Percentiles rank a stretch among this genome's conserved stretches.
phyloP scores from a whole-genome alignment of 2,329 filamentous ascomycete genomes.

The Hymenoscyphus scutula region DNA sequence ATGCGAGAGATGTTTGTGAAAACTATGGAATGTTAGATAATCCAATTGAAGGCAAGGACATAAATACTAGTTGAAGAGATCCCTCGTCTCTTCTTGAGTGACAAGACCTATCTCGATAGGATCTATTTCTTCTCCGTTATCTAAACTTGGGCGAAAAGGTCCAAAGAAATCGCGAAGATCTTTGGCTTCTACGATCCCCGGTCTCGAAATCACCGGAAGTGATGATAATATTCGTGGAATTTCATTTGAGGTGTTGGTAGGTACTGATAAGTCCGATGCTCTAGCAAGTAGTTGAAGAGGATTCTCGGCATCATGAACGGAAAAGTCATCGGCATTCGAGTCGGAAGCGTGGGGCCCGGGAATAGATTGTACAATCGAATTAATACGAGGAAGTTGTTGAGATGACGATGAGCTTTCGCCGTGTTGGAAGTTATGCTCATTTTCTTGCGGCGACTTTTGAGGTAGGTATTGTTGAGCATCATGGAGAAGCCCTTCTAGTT shows the following conservation, averaged over 20 bases:
- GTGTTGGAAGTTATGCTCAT: slow-evolving; percentile 3
- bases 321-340: slow-evolving; percentile 47
- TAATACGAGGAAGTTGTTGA: background rate
- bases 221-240: slow-evolving; percentile 6
- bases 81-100: slow-evolving; percentile 61
- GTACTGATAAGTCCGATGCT: slow-evolving; percentile 59
- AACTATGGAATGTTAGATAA: slow-evolving; percentile 45
- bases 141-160: slow-evolving; percentile 59
- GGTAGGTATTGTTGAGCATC: slow-evolving; percentile 45
- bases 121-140: slow-evolving; percentile 63
- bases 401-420: slow-evolving; percentile 8
- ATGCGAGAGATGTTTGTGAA: slow-evolving; percentile 67
- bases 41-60: background rate
- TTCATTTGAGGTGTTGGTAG: slow-evolving; percentile 16
- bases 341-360: background rate
- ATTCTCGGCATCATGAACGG: slow-evolving; percentile 72
- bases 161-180: slow-evolving; percentile 66
- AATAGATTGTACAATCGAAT: background rate
- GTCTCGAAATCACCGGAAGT: slow-evolving; percentile 17
- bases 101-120: slow-evolving; percentile 70
- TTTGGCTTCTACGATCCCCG: slow-evolving; percentile 38
- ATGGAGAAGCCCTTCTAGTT: slow-evolving; percentile 50
- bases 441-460: slow-evolving; percentile 24
- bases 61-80: slow-evolving; percentile 62
- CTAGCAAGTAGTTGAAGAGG: slow-evolving; percentile 70